Conservation (phyloP, 768 basidiomycete species). For the Postia placenta region DNA sequence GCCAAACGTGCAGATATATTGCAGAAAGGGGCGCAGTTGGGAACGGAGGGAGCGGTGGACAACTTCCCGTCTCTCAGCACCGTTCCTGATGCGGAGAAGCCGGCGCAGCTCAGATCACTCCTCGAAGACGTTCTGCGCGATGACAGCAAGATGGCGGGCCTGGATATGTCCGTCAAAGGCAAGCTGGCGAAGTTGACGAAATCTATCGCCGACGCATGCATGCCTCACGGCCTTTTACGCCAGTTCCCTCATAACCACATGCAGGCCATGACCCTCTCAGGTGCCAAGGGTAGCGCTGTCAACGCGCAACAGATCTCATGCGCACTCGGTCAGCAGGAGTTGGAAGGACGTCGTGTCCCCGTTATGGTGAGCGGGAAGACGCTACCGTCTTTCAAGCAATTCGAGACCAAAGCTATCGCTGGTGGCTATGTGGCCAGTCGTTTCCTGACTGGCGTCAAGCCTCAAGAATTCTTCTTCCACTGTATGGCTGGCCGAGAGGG, state of each 20-base stretch:
- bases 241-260: slow-evolving; percentile 98
- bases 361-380: slow-evolving; percentile 99
- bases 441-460: slow-evolving; percentile 96
- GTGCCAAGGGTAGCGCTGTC: slow-evolving; percentile 96
- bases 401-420: slow-evolving; percentile 97
- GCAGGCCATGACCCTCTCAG: slow-evolving; percentile 98
- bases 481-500: slow-evolving; percentile 99
- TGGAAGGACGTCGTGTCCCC: slow-evolving; percentile 97
- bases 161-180: slow-evolving; percentile 88
- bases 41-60: slow-evolving; percentile 84
- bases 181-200: slow-evolving; percentile 83
- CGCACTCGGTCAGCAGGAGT: slow-evolving; percentile 91
- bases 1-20: slow-evolving; percentile 61
- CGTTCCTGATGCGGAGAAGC: slow-evolving; percentile 46
- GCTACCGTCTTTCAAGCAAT: slow-evolving; percentile 91
- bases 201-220: slow-evolving; percentile 80
- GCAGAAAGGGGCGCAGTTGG: slow-evolving; percentile 59
- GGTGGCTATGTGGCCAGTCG: slow-evolving; percentile 98
- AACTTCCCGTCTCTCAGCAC: slow-evolving; percentile 74
- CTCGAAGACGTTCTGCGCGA: slow-evolving; percentile 92
- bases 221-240: slow-evolving; percentile 83
- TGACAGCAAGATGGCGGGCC: slow-evolving; percentile 94
- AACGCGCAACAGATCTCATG: slow-evolving; percentile 99
- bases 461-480: slow-evolving; percentile 99
- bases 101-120: slow-evolving; percentile 51